Evolutionary conservation across 1,284 basidiomycete species (phyloP), one percentile per base, ranked within the genome.

Genomic region (Moesziomyces parantarcticus): DNA sequence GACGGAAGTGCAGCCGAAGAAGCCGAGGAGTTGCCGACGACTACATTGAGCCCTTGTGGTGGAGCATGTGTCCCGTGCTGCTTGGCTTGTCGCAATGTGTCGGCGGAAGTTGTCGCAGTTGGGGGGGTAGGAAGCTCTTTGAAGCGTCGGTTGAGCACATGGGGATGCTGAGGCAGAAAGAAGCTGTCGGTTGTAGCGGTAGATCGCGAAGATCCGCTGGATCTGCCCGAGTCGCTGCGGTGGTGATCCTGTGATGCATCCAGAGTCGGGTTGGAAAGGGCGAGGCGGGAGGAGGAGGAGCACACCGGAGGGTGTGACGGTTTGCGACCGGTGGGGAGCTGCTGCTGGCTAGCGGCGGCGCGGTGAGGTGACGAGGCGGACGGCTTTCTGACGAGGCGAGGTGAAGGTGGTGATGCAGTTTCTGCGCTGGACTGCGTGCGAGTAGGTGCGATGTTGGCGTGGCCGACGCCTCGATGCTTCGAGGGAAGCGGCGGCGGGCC

Each of bases 201-300:
- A 9, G 66, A 69, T 26, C 66, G 39, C n/a, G 66, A 69, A 5
- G 66, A 69, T 22, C 66, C 66, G 5, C 51, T 69, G 8, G 66
- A 69, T 42, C 66, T 58, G 41, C 66, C 59, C 14, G 66, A 69
- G 39, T 63, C 66, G 56, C 66, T 69, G 39, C 66, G 51, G 22
- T 69, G 66, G 32, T 69, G 66, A 29, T 63, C 66, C 26, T 63
- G 59, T 3, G 56, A 60, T 4, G 64, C 54, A 29, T 67, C 64
- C 0, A 60, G 50, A 1, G 54, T 46, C 1, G 64, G 39, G 14
- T 29, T 13, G 13, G 58, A n/a, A 5, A 67, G 46, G 1, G 42
- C 23, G 11, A 53, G 36, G 21, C 64, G 64, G 16, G 64, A 67
- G 7, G 58, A 60, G 14, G 58, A 43, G 9, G 64, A 54, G 40